phyloP scores from a whole-genome alignment of 2,329 filamentous ascomycete species.

The Dothistroma pini region DNA sequence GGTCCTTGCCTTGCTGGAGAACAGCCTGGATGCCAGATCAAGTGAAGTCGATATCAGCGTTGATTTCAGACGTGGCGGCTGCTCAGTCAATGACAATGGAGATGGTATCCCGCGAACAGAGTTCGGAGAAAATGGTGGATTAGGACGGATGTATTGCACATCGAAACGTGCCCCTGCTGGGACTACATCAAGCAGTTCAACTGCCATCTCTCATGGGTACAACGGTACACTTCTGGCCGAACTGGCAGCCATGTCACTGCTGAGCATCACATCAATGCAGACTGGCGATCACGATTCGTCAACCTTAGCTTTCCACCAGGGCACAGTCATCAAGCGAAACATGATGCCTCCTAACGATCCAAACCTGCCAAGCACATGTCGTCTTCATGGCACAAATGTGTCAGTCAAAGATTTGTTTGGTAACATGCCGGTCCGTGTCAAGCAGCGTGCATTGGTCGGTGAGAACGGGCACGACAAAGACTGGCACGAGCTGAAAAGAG shows the following conservation, averaged over 20 bases:
- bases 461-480: slow-evolving; percentile 56
- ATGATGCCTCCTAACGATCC: not conserved
- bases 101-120: slow-evolving; percentile 69
- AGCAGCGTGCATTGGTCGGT: slow-evolving; percentile 61
- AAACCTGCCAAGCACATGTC: not conserved
- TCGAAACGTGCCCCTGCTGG: slow-evolving; percentile 60
- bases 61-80: slow-evolving; percentile 72
- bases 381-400: slow-evolving; percentile 62
- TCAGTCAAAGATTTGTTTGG: slow-evolving; percentile 80
- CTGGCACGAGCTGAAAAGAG: slow-evolving; percentile 61
- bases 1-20: slow-evolving; percentile 69
- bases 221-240: slow-evolving; percentile 75
- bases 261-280: slow-evolving; percentile 73
- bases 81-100: slow-evolving; percentile 81
- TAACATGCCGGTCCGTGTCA: slow-evolving; percentile 84
- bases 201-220: slow-evolving; percentile 56
- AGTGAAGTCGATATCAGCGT: slow-evolving; percentile 65
- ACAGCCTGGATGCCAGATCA: slow-evolving; percentile 77
- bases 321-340: slow-evolving; percentile 61
- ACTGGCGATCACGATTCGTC: slow-evolving; percentile 58
- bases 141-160: slow-evolving; percentile 67
- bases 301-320: slow-evolving; percentile 66
- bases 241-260: slow-evolving; percentile 68
- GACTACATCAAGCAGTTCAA: slow-evolving; percentile 16
- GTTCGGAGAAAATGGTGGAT: slow-evolving; percentile 65